phyloP scores from a whole-genome alignment of 2,329 filamentous ascomycete species.

The Fusarium proliferatum region DNA sequence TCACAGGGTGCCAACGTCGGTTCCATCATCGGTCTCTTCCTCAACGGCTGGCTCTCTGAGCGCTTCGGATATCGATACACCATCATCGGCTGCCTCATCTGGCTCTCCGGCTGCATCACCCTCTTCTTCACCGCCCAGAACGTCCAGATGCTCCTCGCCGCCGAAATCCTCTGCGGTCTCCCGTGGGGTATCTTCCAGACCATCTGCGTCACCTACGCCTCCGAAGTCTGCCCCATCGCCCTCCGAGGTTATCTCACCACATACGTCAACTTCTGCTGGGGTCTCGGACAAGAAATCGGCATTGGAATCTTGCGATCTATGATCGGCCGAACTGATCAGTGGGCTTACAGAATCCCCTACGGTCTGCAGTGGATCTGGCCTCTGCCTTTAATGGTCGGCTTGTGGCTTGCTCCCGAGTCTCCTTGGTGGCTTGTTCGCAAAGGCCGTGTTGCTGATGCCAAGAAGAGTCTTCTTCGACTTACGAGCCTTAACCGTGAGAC shows the following conservation, averaged over 20 bases:
- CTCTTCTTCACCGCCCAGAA: constrained; percentile 41
- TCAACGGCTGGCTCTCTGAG: constrained; percentile 37
- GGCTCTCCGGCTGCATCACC: constrained; percentile 34
- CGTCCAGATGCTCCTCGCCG: constrained; percentile 36
- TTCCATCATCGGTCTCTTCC: constrained; percentile 38
- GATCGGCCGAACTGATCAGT: constrained; percentile 72
- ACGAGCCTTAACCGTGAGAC: constrained; percentile 72
- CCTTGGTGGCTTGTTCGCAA: constrained; percentile 81
- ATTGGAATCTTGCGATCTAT: constrained; percentile 79
- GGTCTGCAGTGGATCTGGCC: constrained; percentile 85
- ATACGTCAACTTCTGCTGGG: constrained; percentile 83
- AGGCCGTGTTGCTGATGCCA: constrained; percentile 72
- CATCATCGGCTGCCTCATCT: constrained; percentile 37
- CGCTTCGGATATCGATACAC: constrained; percentile 37
- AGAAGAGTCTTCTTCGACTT: constrained; percentile 71
- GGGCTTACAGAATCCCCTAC: constrained; percentile 77
- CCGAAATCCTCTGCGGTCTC: constrained; percentile 37
- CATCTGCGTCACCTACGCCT: constrained; percentile 52
- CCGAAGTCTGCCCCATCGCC: constrained; percentile 78
- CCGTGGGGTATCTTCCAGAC: constrained; percentile 43
- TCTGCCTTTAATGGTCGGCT: constrained; percentile 71
- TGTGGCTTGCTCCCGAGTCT: constrained; percentile 75
- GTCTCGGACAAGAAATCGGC: constrained; percentile 76
- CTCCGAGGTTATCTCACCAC: constrained; percentile 78
- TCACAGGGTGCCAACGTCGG: constrained; percentile 33